Percentiles rank a stretch among this genome's conserved stretches.
Conservation (phyloP, 2,329 filamentous ascomycete genomes). For the Botryotinia globosa region DNA sequence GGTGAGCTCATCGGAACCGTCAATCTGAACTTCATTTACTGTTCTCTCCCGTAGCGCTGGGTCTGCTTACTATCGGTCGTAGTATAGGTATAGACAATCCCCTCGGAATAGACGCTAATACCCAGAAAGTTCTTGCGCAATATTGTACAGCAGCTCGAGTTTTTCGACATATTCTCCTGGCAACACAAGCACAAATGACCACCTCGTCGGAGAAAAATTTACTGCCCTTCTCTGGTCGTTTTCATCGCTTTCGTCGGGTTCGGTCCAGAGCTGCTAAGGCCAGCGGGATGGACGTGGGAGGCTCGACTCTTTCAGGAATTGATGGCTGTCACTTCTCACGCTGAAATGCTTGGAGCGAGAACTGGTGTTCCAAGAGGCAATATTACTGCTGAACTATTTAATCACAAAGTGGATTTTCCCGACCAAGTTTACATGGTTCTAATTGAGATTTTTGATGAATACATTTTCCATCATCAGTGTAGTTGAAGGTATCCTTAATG, state of each 20-base stretch:
- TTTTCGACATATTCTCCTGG: conserved; percentile 21
- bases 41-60: not conserved
- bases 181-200: conserved; percentile 16
- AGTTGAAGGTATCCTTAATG: conserved; percentile 1
- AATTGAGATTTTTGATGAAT: not conserved
- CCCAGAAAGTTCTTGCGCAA: conserved; percentile 16
- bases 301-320: conserved; percentile 10
- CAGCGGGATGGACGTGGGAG: conserved; percentile 6
- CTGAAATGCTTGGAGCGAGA: conserved; percentile 10
- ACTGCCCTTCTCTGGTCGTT: not conserved
- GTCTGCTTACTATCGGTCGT: conserved; percentile 4
- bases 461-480: not conserved
- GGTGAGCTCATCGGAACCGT: not conserved
- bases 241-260: conserved; percentile 4
- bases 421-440: conserved; percentile 25
- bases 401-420: conserved; percentile 11
- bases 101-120: conserved; percentile 7
- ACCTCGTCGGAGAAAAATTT: not conserved
- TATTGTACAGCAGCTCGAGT: conserved; percentile 19
- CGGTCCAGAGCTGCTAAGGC: conserved; percentile 5
- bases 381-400: conserved; percentile 1
- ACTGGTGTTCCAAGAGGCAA: conserved; percentile 6
- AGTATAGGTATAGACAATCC: not conserved
- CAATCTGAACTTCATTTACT: not conserved
- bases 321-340: conserved; percentile 18